Evolutionary conservation across 2,329 filamentous ascomycete species (phyloP), one percentile per base, ranked within the genome.

Genomic region (Colletotrichum tofieldiae): DNA sequence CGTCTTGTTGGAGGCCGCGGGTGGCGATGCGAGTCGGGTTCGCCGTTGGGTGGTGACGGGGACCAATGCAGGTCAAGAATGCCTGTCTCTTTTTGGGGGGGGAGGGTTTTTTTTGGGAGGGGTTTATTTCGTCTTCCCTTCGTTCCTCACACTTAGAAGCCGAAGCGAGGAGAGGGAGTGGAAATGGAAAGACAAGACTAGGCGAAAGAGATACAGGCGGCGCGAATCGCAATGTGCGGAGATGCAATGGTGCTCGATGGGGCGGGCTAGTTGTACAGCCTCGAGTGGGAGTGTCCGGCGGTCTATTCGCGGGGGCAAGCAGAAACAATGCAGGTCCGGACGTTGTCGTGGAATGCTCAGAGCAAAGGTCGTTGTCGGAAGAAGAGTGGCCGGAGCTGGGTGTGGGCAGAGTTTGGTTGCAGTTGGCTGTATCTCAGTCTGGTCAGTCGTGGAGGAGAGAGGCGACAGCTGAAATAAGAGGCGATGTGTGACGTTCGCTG

Each of bases 381-480:
- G 69, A 68, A 32, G 65, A 69, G 65, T 72, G 69, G 59, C 59
- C 59, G 70, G 39, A 54, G 65, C 54, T 72, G 63, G 51, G 64
- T 63, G 63, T 56, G 56, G 51, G 41, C 29, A 62, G 45, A 62
- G 68, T 58, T 63, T 32, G 35, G 43, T 56, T 56, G 29, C 32
- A n/a, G 52, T 11, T 5, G 18, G 23, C 14, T 39, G 16, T 29
- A 32, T 62, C 45, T 39, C 60, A 26, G 59, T 39, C 54, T 41
- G 39, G n/a, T 56, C 8, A 18, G 69, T 68, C 58, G 69, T 45
- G 37, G 65, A 29, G 29, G 37, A 45, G 32, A 52, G 55, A 69
- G 65, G 47, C 37, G 58, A 64, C 70, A 72, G 70, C 70, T 72
- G 65, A 72, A 72, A 65, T 64, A 69, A 72, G 70, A 72, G 70